These are phyloP conservation scores for Trichoderma sp. DNA, from an alignment of 2,329 filamentous ascomycete genomes.

Conservation along the genomic window DNA sequence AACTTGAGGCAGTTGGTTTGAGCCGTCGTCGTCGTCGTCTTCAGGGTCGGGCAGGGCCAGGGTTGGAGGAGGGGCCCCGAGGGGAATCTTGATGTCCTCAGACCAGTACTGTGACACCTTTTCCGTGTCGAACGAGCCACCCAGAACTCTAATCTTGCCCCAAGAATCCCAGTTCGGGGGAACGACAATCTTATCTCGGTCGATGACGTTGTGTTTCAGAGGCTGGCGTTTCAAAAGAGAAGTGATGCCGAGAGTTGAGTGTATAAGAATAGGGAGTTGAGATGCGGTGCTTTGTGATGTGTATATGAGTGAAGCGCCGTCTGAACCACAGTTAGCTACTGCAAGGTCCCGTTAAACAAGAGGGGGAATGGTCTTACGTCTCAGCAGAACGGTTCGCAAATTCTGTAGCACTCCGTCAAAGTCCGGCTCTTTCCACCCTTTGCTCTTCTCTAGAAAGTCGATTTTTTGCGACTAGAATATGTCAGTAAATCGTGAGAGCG, in stretches of 20 bases:
- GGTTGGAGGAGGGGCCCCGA: conserved; percentile 30
- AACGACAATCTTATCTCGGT: conserved; percentile 89
- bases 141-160: conserved; percentile 91
- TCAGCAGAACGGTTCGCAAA: conserved; percentile 82
- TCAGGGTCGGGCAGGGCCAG: conserved; percentile 27
- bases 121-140: conserved; percentile 91
- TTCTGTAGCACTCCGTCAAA: conserved; percentile 96
- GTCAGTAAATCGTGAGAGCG: conserved; percentile 17
- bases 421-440: conserved; percentile 91
- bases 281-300: conserved; percentile 74
- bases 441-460: conserved; percentile 82
- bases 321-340: conserved; percentile 42
- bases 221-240: conserved; percentile 76
- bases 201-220: conserved; percentile 87
- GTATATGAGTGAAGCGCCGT: conserved; percentile 82
- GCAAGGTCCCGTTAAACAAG: neutral
- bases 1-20: conserved; percentile 21
- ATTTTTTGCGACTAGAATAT: conserved; percentile 74
- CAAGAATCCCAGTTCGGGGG: conserved; percentile 98
- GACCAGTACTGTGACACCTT: conserved; percentile 81
- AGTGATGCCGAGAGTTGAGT: conserved; percentile 82
- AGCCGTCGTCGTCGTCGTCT: conserved; percentile 19
- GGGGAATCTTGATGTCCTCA: conserved; percentile 67
- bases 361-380: conserved; percentile 57
- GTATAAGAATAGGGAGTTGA: conserved; percentile 74